Percentiles rank a stretch among this genome's conserved stretches.
Evolutionary conservation across 2,329 filamentous ascomycete genomes (phyloP).

Genomic region (Cadophora sp.): DNA sequence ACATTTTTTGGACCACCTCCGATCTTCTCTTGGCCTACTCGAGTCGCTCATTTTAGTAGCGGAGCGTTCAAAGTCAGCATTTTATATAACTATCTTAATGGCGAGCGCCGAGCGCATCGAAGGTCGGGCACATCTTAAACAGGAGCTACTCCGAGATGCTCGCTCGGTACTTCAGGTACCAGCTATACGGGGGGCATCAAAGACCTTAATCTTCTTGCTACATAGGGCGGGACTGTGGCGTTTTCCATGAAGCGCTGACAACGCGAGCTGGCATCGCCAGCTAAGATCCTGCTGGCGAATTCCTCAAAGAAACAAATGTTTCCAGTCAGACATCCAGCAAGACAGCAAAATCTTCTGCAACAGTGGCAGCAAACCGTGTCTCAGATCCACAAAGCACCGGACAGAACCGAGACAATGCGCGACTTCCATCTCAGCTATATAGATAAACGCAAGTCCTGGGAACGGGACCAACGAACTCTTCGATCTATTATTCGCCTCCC

Average conservation of each 20-base stretch:
- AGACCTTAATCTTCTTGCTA: background rate
- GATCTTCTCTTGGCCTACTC: too few species aligned
- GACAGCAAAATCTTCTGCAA: background rate
- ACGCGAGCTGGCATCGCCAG: too few species aligned
- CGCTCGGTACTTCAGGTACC: too few species aligned
- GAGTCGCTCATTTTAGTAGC: too few species aligned
- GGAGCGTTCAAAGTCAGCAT: too few species aligned
- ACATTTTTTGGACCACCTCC: too few species aligned
- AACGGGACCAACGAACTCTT: background rate
- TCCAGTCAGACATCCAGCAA: too few species aligned
- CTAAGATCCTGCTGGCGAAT: background rate
- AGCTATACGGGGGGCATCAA: too few species aligned
- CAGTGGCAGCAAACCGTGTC: background rate
- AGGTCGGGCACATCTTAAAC: too few species aligned
- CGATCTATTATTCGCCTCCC: background rate
- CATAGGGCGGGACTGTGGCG: background rate
- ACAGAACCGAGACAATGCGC: background rate
- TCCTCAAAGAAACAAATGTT: background rate
- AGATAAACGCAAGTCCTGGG: background rate
- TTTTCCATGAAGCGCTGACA: background rate
- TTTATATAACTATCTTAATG: too few species aligned
- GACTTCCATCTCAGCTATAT: background rate
- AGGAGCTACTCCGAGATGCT: too few species aligned
- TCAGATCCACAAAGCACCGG: background rate
- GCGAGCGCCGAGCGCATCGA: too few species aligned